A percentile compares a stretch with the other conserved stretches of the same genome.
Evolutionary conservation across 106 monocot genomes (phyloP).

Genomic region (Dendrobium nobile): DNA sequence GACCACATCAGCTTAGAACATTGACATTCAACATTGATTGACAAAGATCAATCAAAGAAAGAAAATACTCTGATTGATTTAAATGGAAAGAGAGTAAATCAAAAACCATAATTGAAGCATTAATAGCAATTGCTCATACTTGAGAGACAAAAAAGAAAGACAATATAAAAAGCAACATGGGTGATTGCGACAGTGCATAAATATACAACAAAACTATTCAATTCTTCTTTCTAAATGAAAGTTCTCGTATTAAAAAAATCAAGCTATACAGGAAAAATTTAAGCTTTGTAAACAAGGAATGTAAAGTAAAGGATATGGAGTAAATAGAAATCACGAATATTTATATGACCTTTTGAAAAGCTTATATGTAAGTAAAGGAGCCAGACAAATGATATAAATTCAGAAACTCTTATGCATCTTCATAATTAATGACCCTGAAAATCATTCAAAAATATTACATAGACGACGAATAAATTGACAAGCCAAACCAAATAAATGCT

Average conservation of each 20-base stretch:
- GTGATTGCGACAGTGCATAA: not conserved
- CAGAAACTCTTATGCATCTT: not conserved
- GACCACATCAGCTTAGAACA: not conserved
- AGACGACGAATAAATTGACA: not conserved
- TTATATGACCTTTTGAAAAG: not conserved
- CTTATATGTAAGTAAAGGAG: not conserved
- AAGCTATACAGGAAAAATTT: not conserved
- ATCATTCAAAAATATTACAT: not conserved
- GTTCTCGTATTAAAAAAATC: not conserved
- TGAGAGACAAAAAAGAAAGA: not conserved
- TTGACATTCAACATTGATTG: not conserved
- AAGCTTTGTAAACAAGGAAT: not conserved
- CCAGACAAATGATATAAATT: not conserved
- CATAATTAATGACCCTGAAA: not conserved
- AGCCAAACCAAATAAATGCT: not conserved
- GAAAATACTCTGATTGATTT: not conserved
- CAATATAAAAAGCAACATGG: not conserved
- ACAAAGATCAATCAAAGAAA: not conserved
- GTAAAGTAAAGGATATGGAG: not conserved
- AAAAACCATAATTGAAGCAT: not conserved
- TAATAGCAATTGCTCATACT: not conserved
- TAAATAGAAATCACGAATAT: not conserved
- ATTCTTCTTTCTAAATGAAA: not conserved
- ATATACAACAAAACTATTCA: not conserved
- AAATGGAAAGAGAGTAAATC: not conserved